Evolutionary conservation across 371 early-diverging fungal genomes (phyloP), one percentile per base, ranked within the genome.

Genomic region (Smittium culicis): DNA sequence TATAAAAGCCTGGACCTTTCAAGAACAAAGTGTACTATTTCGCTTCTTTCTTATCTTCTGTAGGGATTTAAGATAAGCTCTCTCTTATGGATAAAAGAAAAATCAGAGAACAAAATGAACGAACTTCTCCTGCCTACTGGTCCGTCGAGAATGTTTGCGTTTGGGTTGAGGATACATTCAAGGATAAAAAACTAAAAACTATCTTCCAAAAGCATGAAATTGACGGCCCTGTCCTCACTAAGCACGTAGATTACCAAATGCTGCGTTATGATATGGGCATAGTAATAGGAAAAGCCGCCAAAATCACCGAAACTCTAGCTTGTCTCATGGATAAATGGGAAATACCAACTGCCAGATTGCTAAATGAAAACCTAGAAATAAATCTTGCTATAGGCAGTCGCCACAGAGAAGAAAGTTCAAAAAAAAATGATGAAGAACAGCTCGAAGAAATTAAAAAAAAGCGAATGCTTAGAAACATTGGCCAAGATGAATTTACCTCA

Each of bases 221-320:
- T 34, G 71, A 71, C 68, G 72, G 72, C 0, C 34, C 55, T 2
- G 35, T 68, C 31, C n/a, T 71, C 33, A 28, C 66, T 0, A 61
- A 71, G 20, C 35, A 55, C 31, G 27, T 71, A 32, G 60, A 62
- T 0, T 71, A 61, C 54, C 2, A 34, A 20, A 60, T 67, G 0
- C 34, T 71, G 35, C 60, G 62, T 35, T 8, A 28, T 25, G 72
- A 71, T 17, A 35, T 71, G 24, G 61, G 35, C 1, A 34, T 71
- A n/a, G 59, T 54, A 14, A 61, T 61, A 0, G 72, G 68, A 0
- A 34, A 34, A 30, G 57, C 72, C 27, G 27, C 66, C 5, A n/a
- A 1, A 3, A 30, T 71, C 17, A 59, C 54, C 56, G 66, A 56
- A 25, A 28, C 54, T 17, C 35, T 69, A 28, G 65, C 33, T 14